Percentiles rank a stretch among this genome's conserved stretches.
These are phyloP conservation scores for Echinosophora koreensis DNA, from an alignment of 306 rosid genomes.

Conservation along the genomic window DNA sequence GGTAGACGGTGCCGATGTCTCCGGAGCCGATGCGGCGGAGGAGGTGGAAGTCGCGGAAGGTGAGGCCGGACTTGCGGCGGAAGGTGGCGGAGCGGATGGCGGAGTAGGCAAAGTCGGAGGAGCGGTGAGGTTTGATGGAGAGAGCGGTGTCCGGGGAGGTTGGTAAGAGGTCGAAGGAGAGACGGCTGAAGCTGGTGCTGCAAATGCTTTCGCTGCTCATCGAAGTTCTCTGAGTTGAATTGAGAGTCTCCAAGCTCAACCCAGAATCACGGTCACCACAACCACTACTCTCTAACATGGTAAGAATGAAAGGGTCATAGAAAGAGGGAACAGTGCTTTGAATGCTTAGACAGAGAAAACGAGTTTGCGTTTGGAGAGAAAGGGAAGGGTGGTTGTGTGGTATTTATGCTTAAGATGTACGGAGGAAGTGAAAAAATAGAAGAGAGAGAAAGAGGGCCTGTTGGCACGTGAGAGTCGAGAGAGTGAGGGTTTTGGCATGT, in stretches of 20 bases:
- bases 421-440: not conserved
- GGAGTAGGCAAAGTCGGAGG: constrained; percentile 91
- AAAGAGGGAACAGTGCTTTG: constrained; percentile 21
- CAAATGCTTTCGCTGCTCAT: constrained; percentile 90
- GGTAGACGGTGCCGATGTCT: constrained; percentile 92
- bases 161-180: constrained; percentile 75
- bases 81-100: constrained; percentile 67
- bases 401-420: constrained; percentile 66
- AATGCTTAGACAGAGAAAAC: constrained; percentile 39
- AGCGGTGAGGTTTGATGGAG: constrained; percentile 84
- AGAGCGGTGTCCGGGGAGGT: constrained; percentile 60
- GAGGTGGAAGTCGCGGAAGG: constrained; percentile 84
- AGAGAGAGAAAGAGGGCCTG: not conserved
- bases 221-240: constrained; percentile 64
- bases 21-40: constrained; percentile 89
- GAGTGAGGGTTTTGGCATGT: constrained; percentile 43
- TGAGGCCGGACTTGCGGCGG: constrained; percentile 61
- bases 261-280: constrained; percentile 72
- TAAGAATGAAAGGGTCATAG: constrained; percentile 34
- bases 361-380: constrained; percentile 6
- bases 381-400: constrained; percentile 59
- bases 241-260: constrained; percentile 58
- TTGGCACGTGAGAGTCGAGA: constrained; percentile 42
- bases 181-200: constrained; percentile 88
- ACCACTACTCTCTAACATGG: constrained; percentile 67